Base-by-base conservation (phyloP, 345 rosid species). In the Melaleuca quinquenervia region DNA sequence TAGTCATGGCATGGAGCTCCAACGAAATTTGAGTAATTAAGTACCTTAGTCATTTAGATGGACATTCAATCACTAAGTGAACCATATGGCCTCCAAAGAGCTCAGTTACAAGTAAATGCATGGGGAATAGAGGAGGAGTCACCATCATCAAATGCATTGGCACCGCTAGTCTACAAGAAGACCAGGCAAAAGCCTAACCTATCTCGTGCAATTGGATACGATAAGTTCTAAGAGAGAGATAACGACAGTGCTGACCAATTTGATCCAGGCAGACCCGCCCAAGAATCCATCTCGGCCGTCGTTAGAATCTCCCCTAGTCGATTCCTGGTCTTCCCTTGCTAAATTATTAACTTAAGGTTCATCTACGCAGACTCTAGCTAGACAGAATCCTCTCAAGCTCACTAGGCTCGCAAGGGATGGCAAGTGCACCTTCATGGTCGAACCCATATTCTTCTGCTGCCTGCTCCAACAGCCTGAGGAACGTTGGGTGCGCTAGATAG, bases 361-460 rank as follows among this genome's bases (percentile, higher is more conserved):
- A 18, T 70, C 48, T 85, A 62, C 21, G 50, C 45, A 1, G 54
- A 55, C 26, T 55, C 83, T 82, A 6, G 75, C 82, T 76, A 36
- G 88, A 89, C 84, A 91, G 82, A 55, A 93, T 88, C 84, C 74
- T 88, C 90, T 90, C 91, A 1, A 93, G 88, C 89, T 90, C 89
- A 62, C 54, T 52, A 8, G 93, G 92, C n/a, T 80, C 70, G 86
- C 93, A 91, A 51, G 92, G 93, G 22, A 91, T 83, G 44, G 91
- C 83, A n/a, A 93, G 85, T 12, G 92, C 91, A 32, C 92, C 94
- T 70, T 87, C 89, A 20, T 84, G 88, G 58, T 87, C 89, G 51
- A 91, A 91, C 7, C 91, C 95, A 80, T 89, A 93, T 90, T 91
- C 93, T 70, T 91, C 95, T 7, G 95, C 93, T 1, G 93, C 91